These are phyloP conservation scores for Musa acuminata DNA, from an alignment of 176 grass and related monocot genomes.

Conservation along the genomic window DNA sequence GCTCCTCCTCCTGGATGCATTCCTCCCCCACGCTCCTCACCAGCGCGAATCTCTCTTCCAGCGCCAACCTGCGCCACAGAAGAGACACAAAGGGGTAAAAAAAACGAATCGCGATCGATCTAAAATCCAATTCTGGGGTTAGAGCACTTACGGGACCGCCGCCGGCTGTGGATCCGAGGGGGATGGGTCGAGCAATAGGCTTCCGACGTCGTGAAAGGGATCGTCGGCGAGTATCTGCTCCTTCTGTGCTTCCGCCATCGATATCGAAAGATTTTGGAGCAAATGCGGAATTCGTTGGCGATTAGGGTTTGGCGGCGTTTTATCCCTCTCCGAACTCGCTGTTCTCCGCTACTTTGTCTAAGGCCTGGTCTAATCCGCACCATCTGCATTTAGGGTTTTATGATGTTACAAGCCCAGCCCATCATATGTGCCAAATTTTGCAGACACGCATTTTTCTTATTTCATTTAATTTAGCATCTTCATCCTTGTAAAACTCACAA, in stretches of 20 bases:
- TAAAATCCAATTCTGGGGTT: not conserved
- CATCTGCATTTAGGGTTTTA: too few relatives aligned
- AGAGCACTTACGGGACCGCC: not conserved
- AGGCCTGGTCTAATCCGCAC: too few relatives aligned
- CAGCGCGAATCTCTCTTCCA: slow-evolving; percentile 45
- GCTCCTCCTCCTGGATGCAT: slow-evolving; percentile 76
- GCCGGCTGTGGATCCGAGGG: not conserved
- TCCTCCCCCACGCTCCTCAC: slow-evolving; percentile 74
- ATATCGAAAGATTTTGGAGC: too few relatives aligned
- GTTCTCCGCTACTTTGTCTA: too few relatives aligned
- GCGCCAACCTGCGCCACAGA: slow-evolving; percentile 18
- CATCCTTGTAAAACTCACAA: too few relatives aligned
- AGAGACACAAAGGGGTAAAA: not conserved
- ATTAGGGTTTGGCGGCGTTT: too few relatives aligned
- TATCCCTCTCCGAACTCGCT: too few relatives aligned
- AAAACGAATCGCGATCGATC: not conserved
- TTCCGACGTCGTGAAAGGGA: slow-evolving; percentile 10
- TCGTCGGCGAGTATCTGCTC: not conserved
- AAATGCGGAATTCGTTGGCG: too few relatives aligned
- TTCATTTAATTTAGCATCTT: too few relatives aligned
- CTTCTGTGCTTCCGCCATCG: not conserved
- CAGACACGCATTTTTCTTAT: too few relatives aligned
- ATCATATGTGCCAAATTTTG: too few relatives aligned
- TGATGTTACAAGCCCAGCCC: too few relatives aligned
- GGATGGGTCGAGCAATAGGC: slow-evolving; percentile 7